Evolutionary conservation across 768 basidiomycete species (phyloP).

Genomic region (Hygrocybe coccinea): DNA sequence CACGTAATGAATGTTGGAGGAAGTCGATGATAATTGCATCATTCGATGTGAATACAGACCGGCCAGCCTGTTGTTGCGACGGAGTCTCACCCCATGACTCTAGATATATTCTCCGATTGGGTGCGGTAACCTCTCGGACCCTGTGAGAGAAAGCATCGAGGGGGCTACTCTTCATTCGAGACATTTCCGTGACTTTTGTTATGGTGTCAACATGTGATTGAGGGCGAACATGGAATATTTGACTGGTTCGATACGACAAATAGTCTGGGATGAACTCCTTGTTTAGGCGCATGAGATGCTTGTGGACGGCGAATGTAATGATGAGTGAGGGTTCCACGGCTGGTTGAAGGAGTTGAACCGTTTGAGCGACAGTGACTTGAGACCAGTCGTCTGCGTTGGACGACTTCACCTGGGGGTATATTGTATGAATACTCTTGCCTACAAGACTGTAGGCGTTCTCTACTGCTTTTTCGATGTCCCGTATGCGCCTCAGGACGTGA

Average conservation of each 20-base stretch:
- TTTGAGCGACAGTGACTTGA: slow-evolving; percentile 49
- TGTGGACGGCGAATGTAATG: slow-evolving; percentile 52
- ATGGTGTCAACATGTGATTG: slow-evolving; percentile 50
- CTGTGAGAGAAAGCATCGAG: slow-evolving; percentile 50
- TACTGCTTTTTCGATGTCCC: slow-evolving; percentile 45
- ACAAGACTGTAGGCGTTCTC: slow-evolving; percentile 37
- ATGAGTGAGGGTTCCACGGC: slow-evolving; percentile 26
- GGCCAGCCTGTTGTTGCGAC: slow-evolving; percentile 22
- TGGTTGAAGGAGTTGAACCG: slow-evolving; percentile 40
- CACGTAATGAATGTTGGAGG: slow-evolving; percentile 50
- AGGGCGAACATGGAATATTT: slow-evolving; percentile 63
- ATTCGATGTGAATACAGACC: slow-evolving; percentile 42
- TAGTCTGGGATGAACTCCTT: slow-evolving; percentile 49
- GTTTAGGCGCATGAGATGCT: slow-evolving; percentile 53
- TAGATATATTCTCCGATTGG: slow-evolving; percentile 26
- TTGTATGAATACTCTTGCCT: slow-evolving; percentile 24
- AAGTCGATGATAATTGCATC: slow-evolving; percentile 60
- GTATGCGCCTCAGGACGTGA: slow-evolving; percentile 55
- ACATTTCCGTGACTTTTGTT: slow-evolving; percentile 44
- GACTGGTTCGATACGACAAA: slow-evolving; percentile 41
- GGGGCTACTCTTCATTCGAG: slow-evolving; percentile 34
- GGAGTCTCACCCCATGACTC: slow-evolving; percentile 31
- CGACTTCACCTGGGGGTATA: slow-evolving; percentile 46
- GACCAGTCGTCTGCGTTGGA: slow-evolving; percentile 49
- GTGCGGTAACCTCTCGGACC: slow-evolving; percentile 39